phyloP scores from a whole-genome alignment of 2,329 filamentous ascomycete genomes.

The Fusarium lateritium region DNA sequence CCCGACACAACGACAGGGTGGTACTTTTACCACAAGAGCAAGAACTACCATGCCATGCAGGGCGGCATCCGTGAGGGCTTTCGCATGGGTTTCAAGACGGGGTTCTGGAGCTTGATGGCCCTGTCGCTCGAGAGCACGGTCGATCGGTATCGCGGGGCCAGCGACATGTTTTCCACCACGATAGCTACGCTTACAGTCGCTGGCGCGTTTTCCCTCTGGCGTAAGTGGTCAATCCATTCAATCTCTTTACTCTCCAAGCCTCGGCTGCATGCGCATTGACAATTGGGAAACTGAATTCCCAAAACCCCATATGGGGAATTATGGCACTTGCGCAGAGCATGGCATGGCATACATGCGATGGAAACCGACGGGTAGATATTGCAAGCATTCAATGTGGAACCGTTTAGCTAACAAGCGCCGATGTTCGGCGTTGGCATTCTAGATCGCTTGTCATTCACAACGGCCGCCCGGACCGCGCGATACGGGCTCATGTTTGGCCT shows the following conservation, averaged over 20 bases:
- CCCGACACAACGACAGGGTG: slow-evolving; percentile 87
- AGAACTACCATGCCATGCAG: slow-evolving; percentile 89
- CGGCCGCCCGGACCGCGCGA: slow-evolving; percentile 82
- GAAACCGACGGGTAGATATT: slow-evolving; percentile 50
- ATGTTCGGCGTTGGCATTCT: slow-evolving; percentile 49
- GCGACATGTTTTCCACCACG: slow-evolving; percentile 85
- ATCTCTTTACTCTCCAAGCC: neutral
- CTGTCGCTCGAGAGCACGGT: slow-evolving; percentile 88
- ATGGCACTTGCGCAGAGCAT: slow-evolving; percentile 31
- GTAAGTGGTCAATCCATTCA: slow-evolving; percentile 64
- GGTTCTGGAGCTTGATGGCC: slow-evolving; percentile 81
- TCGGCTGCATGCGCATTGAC: slow-evolving; percentile 30
- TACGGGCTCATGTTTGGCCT: slow-evolving; percentile 85
- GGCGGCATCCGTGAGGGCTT: slow-evolving; percentile 85
- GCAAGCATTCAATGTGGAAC: slow-evolving; percentile 31
- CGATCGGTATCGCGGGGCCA: slow-evolving; percentile 77
- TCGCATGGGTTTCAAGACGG: slow-evolving; percentile 79
- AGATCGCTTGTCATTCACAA: slow-evolving; percentile 86
- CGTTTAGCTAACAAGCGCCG: slow-evolving; percentile 48
- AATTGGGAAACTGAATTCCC: slow-evolving; percentile 23
- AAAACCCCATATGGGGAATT: slow-evolving; percentile 40
- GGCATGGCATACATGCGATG: neutral
- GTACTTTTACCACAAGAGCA: slow-evolving; percentile 99
- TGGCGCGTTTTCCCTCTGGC: slow-evolving; percentile 88
- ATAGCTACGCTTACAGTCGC: slow-evolving; percentile 88